A percentile compares a stretch with the other conserved stretches of the same genome.
Evolutionary conservation across 495 filamentous ascomycete species (phyloP).

Genomic region (Penicillium cosmopolitanum): DNA sequence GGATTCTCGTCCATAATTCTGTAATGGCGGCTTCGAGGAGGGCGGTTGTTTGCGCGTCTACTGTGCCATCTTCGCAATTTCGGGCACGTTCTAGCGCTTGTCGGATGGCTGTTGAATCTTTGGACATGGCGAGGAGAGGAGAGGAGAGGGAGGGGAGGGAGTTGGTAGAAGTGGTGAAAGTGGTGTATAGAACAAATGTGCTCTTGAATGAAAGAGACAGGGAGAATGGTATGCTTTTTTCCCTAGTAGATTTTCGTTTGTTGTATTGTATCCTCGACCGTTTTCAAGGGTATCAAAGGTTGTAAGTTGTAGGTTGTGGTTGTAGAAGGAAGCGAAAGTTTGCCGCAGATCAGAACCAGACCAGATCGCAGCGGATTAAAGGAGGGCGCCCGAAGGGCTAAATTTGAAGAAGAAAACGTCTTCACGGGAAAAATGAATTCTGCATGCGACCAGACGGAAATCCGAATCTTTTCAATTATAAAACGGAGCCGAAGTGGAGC

Average conservation of each 20-base stretch:
- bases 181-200: too few relatives aligned
- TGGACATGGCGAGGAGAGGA: slow-evolving; percentile 14
- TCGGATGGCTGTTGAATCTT: slow-evolving; percentile 31
- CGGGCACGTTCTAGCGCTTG: slow-evolving; percentile 68
- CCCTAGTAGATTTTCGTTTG: too few relatives aligned
- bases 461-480: slow-evolving; percentile 27
- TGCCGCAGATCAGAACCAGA: background rate
- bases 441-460: slow-evolving; percentile 27
- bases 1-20: slow-evolving; percentile 65
- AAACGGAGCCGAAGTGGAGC: slow-evolving; percentile 34
- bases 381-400: slow-evolving; percentile 15
- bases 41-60: slow-evolving; percentile 52
- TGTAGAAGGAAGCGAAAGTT: background rate
- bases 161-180: too few relatives aligned
- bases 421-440: slow-evolving; percentile 14
- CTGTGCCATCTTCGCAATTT: slow-evolving; percentile 60
- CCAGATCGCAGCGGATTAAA: background rate
- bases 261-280: too few relatives aligned
- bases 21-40: slow-evolving; percentile 60
- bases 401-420: slow-evolving; percentile 8
- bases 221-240: too few relatives aligned
- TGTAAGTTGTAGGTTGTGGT: background rate
- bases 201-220: too few relatives aligned
- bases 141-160: too few relatives aligned
- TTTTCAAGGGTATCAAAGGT: background rate